These are phyloP conservation scores for Datisca glomerata DNA, from an alignment of 306 rosid genomes.

Conservation along the genomic window DNA sequence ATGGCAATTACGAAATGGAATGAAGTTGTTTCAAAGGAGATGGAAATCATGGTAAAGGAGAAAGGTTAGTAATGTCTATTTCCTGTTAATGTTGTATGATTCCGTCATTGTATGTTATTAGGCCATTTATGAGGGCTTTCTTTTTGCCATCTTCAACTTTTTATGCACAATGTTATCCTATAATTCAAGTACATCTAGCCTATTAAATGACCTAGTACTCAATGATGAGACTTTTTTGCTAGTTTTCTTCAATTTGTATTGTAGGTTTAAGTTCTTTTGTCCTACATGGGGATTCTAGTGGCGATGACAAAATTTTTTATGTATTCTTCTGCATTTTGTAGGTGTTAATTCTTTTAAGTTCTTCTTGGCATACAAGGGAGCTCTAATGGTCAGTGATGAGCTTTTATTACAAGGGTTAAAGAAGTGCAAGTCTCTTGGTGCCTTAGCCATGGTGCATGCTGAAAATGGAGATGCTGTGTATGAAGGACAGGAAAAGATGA, in stretches of 20 bases:
- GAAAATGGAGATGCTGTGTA: constrained; percentile 91
- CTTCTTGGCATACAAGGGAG: constrained; percentile 89
- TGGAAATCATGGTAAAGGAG: constrained; percentile 80
- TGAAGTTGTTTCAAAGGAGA: constrained; percentile 60
- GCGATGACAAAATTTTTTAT: no score
- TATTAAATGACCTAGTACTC: no score
- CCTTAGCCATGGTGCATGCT: constrained; percentile 97
- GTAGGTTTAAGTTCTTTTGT: no score
- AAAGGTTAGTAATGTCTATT: constrained; percentile 65
- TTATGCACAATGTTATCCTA: no score
- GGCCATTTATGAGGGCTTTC: no score
- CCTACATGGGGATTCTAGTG: no score
- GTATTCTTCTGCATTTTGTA: constrained; percentile 18
- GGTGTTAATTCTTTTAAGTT: constrained; percentile 96
- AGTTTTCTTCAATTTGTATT: no score
- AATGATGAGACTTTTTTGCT: no score
- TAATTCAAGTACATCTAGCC: no score
- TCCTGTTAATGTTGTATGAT: no score
- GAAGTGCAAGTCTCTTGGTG: constrained; percentile 93
- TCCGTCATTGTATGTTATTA: no score
- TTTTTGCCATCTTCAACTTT: no score
- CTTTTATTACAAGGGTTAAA: constrained; percentile 73
- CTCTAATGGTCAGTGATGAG: constrained; percentile 77
- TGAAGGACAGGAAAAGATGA: constrained; percentile 86
- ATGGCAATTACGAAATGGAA: constrained; percentile 97